phyloP scores from a whole-genome alignment of 2,329 filamentous ascomycete species.

The Colletotrichum sp. region DNA sequence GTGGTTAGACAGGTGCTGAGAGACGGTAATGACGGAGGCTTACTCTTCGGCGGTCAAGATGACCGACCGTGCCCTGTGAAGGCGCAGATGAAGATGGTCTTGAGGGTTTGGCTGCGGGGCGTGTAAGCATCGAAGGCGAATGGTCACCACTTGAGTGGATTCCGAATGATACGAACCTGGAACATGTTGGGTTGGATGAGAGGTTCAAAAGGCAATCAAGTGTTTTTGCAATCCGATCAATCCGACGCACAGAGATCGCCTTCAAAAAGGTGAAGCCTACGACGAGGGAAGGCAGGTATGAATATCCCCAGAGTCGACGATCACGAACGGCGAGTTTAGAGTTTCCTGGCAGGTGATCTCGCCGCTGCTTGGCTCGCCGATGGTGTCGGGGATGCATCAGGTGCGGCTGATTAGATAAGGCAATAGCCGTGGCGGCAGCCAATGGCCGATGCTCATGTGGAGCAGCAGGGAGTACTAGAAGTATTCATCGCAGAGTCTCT shows the following conservation, averaged over 20 bases:
- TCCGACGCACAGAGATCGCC: background rate
- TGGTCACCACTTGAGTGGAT: background rate
- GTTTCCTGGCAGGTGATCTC: conserved; percentile 7
- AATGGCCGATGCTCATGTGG: background rate
- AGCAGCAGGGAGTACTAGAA: background rate
- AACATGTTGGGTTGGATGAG: background rate
- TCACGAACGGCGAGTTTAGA: background rate
- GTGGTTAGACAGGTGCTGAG: background rate
- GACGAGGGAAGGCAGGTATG: background rate
- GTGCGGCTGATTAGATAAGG: conserved; percentile 15
- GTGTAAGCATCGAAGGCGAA: background rate
- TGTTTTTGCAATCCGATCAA: background rate
- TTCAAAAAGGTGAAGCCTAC: background rate
- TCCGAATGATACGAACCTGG: conserved; percentile 2
- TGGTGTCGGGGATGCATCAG: background rate
- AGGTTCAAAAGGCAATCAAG: background rate
- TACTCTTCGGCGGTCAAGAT: conserved; percentile 80
- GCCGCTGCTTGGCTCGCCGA: conserved; percentile 1
- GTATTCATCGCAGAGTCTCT: background rate
- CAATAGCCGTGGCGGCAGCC: background rate
- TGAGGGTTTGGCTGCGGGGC: conserved; percentile 63
- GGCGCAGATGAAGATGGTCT: conserved; percentile 77
- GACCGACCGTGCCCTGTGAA: conserved; percentile 84
- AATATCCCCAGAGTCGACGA: background rate
- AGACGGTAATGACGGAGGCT: conserved; percentile 9